Conservation (phyloP, 108 stramenopile species). For the Mediolabrus comicus region DNA sequence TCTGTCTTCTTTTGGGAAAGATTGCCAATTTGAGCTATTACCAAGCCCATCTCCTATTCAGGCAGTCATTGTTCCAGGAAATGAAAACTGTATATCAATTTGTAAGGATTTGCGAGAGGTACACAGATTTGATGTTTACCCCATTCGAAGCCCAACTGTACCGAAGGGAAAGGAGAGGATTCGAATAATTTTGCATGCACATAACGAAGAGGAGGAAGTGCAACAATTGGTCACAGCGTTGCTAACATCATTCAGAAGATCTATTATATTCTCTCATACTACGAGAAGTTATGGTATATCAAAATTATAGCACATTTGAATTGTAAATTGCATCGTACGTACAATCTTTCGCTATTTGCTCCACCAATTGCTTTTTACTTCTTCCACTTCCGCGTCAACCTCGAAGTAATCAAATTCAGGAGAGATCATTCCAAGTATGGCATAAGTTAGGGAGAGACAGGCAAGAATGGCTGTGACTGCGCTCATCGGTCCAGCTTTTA, state of each 20-base stretch:
- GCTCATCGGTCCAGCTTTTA: conserved; percentile 26
- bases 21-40: conserved; percentile 26
- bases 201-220: conserved; percentile 82
- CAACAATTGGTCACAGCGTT: conserved; percentile 38
- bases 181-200: conserved; percentile 88
- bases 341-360: background rate
- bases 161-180: conserved; percentile 91
- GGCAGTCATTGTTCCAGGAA: conserved; percentile 91
- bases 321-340: background rate
- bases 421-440: conserved; percentile 24
- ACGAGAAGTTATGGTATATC: background rate
- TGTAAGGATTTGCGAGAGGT: conserved; percentile 51
- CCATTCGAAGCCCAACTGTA: conserved; percentile 94
- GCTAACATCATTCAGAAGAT: conserved; percentile 16
- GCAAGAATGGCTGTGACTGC: conserved; percentile 33
- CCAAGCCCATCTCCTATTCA: conserved; percentile 91
- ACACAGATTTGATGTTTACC: conserved; percentile 78
- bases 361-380: background rate
- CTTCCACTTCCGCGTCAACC: conserved; percentile 15
- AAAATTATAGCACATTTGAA: background rate
- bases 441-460: conserved; percentile 21
- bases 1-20: conserved; percentile 15
- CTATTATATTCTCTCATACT: background rate
- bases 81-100: conserved; percentile 60
- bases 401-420: conserved; percentile 40